Conservation (phyloP, 2,329 filamentous ascomycete genomes). For the Ophidiomyces ophidiicola region DNA sequence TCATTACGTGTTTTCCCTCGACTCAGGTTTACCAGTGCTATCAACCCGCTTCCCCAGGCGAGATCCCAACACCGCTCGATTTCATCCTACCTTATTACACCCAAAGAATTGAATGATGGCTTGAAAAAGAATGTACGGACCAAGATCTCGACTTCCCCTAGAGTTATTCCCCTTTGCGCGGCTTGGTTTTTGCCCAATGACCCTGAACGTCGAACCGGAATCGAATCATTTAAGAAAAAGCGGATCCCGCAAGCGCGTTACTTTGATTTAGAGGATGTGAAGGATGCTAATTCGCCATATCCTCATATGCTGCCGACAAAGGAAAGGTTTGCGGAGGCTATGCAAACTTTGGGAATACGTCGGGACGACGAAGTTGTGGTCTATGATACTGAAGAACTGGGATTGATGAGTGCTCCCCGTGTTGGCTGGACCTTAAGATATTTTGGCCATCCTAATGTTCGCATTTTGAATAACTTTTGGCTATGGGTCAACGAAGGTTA, state of each 20-base stretch:
- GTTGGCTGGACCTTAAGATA: slow-evolving; percentile 87
- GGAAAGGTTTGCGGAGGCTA: slow-evolving; percentile 69
- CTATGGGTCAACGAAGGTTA: slow-evolving; percentile 78
- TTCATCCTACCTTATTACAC: slow-evolving; percentile 68
- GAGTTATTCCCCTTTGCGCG: slow-evolving; percentile 79
- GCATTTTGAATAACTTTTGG: slow-evolving; percentile 90
- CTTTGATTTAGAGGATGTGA: slow-evolving; percentile 88
- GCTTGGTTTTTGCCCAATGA: slow-evolving; percentile 97
- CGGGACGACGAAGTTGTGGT: slow-evolving; percentile 84
- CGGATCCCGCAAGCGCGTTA: slow-evolving; percentile 85
- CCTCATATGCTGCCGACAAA: slow-evolving; percentile 90
- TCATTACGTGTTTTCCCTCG: slow-evolving; percentile 11
- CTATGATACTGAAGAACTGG: slow-evolving; percentile 81
- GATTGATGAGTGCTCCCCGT: slow-evolving; percentile 85
- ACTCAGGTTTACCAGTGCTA: slow-evolving; percentile 11
- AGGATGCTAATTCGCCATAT: slow-evolving; percentile 76
- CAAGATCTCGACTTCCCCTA: slow-evolving; percentile 66
- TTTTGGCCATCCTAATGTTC: slow-evolving; percentile 80
- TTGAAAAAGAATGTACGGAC: slow-evolving; percentile 70
- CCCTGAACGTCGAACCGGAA: slow-evolving; percentile 57
- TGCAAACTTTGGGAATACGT: slow-evolving; percentile 77
- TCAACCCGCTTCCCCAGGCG: slow-evolving; percentile 13
- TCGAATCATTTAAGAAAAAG: slow-evolving; percentile 65
- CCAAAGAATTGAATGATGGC: slow-evolving; percentile 66
- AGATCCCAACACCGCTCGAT: slow-evolving; percentile 30